Percentiles rank a stretch among this genome's conserved stretches.
Evolutionary conservation across 345 rosid species (phyloP).

Genomic region (Eucalyptus polyanthemos): DNA sequence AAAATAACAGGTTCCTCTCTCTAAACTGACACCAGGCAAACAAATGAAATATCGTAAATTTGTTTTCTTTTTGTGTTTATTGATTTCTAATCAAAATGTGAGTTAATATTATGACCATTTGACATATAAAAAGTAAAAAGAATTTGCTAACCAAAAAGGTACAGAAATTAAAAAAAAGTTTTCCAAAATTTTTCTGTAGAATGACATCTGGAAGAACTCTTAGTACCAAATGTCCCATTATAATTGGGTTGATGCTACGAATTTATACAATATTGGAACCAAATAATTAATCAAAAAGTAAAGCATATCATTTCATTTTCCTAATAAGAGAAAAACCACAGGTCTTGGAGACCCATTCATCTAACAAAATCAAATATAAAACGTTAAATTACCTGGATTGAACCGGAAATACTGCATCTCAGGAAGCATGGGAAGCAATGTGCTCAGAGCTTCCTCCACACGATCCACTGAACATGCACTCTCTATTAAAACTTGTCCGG

Average conservation of each 20-base stretch:
- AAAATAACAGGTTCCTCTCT: neutral
- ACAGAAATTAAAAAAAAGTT: neutral
- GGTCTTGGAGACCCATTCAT: neutral
- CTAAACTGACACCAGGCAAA: neutral
- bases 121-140: neutral
- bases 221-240: neutral
- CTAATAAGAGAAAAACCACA: neutral
- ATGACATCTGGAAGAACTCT: neutral
- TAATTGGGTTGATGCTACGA: neutral
- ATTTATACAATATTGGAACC: neutral
- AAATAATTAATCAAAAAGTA: neutral
- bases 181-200: neutral
- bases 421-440: conserved; percentile 89
- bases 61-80: neutral
- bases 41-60: neutral
- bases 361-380: neutral
- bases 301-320: neutral
- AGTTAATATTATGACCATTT: neutral
- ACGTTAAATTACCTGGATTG: conserved; percentile 55
- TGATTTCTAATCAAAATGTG: neutral
- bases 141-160: neutral
- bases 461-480: conserved; percentile 98
- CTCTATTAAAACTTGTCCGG: conserved; percentile 96
- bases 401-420: conserved; percentile 87
- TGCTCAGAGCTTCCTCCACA: conserved; percentile 95